Evolutionary conservation across 2,329 filamentous ascomycete species (phyloP).

Genomic region (Penicillium griseofulvum): DNA sequence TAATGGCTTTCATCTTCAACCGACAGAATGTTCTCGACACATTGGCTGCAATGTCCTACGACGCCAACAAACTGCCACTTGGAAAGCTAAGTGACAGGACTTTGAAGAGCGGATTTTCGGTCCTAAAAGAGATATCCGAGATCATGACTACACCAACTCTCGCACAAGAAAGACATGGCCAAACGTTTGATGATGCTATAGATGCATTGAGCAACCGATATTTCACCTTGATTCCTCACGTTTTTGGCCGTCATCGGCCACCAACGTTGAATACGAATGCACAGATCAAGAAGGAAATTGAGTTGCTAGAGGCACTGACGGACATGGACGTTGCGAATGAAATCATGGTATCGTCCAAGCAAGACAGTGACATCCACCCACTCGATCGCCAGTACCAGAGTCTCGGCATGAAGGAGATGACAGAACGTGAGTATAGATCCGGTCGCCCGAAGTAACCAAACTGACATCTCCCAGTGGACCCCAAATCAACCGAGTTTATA

Average conservation of each 20-base stretch:
- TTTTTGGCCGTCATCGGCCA: constrained; percentile 70
- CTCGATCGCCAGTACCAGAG: constrained; percentile 71
- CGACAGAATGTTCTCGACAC: constrained; percentile 64
- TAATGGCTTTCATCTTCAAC: constrained; percentile 85
- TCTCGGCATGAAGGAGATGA: constrained; percentile 74
- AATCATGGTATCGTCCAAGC: constrained; percentile 68
- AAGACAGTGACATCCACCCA: constrained; percentile 56
- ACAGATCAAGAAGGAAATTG: constrained; percentile 71
- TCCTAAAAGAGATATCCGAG: constrained; percentile 70
- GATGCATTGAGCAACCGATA: constrained; percentile 72
- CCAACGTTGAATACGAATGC: constrained; percentile 60
- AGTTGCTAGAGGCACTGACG: constrained; percentile 73
- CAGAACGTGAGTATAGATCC: constrained; percentile 45
- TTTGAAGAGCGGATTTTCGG: constrained; percentile 70
- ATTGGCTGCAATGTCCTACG: constrained; percentile 45
- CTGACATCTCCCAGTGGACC: constrained; percentile 48
- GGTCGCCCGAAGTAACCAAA: neutral
- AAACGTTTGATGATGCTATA: constrained; percentile 43
- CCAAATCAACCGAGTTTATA: constrained; percentile 59
- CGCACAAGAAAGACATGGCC: constrained; percentile 47
- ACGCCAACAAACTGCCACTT: constrained; percentile 68
- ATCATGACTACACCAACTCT: constrained; percentile 58
- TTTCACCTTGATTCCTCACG: constrained; percentile 79
- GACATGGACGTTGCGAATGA: constrained; percentile 81
- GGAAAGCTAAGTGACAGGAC: constrained; percentile 81